Conservation (phyloP, 441 rosid genomes). For the Pelargonium fulgidum region DNA sequence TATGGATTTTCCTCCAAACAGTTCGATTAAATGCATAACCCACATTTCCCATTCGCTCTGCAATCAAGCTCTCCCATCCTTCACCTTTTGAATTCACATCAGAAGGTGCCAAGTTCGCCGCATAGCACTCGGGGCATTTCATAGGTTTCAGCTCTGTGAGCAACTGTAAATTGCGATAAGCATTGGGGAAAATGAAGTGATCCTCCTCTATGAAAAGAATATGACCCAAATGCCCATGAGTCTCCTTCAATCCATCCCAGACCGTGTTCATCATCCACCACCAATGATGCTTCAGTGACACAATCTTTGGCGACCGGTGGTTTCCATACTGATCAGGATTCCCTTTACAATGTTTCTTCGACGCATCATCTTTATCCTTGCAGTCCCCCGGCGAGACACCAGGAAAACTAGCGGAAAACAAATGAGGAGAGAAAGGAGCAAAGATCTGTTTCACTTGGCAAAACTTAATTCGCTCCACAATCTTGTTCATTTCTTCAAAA, state of each 20-base stretch:
- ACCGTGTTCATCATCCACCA: slow-evolving; percentile 99
- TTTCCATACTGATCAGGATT: slow-evolving; percentile 92
- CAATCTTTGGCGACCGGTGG: slow-evolving; percentile 72
- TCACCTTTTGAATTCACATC: slow-evolving; percentile 92
- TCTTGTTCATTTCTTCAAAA: slow-evolving; percentile 75
- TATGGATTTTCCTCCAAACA: slow-evolving; percentile 75
- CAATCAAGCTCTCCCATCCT: slow-evolving; percentile 49
- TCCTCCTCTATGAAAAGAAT: slow-evolving; percentile 91
- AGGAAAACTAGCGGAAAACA: slow-evolving; percentile 56
- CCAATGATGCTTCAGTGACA: slow-evolving; percentile 96
- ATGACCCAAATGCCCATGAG: slow-evolving; percentile 50
- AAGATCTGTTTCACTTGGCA: slow-evolving; percentile 87
- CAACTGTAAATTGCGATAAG: slow-evolving; percentile 75
- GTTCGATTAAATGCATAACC: slow-evolving; percentile 80
- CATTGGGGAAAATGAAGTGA: slow-evolving; percentile 91
- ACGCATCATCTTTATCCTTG: slow-evolving; percentile 54
- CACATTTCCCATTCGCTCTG: slow-evolving; percentile 92
- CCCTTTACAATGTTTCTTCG: slow-evolving; percentile 44
- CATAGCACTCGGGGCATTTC: slow-evolving; percentile 79
- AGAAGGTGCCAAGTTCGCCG: slow-evolving; percentile 83
- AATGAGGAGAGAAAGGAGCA: slow-evolving; percentile 77
- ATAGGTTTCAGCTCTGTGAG: slow-evolving; percentile 51
- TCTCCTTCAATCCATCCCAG: slow-evolving; percentile 84
- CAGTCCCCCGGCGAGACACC: slow-evolving; percentile 63
- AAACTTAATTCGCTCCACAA: slow-evolving; percentile 64